Evolutionary conservation across 1,284 basidiomycete species (phyloP), one percentile per base, ranked within the genome.

Genomic region (Cutaneotrichosporon cutaneum): DNA sequence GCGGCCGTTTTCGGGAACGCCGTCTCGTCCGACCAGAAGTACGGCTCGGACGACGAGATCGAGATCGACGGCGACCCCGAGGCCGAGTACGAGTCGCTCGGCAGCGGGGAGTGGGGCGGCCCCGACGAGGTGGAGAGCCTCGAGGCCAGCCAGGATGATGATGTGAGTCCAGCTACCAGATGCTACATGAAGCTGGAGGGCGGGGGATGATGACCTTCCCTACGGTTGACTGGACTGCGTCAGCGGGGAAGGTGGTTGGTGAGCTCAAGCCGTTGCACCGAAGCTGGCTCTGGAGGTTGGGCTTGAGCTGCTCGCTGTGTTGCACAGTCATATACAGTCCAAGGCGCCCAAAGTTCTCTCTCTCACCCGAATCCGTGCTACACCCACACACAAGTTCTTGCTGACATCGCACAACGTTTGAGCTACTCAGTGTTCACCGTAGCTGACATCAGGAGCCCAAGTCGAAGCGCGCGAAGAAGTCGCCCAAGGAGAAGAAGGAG

Each of bases 31-130:
- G 60, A 58, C 30, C 44, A 47, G 21, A 35, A 21, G 21, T 21
- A 56, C 54, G 59, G 90, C 71, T 87, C 89, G 22, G 68, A 75
- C 54, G 78, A 83, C 54, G 54, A 60, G 26, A 22, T 26, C 27
- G 45, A 66, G 3, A 61, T 68, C 47, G 58, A 59, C 3, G 63
- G 64, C 22, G 66, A 66, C 22, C 51, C 56, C 11, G 57, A 54
- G 10, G 61, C 58, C 21, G 36, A 56, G 26, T 67, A 36, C 35
- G 35, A 36, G 10, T 36, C 35, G 35, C 44, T 66, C 22, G 63
- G 67, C 26, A 67, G 73, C 48, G 56, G 65, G 2, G 67, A 68
- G 39, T 67, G 68, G 30, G 68, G 13, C 50, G 16, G 44, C 2
- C 1, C 68, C 9, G 61, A 68, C 48, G 62, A 63, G 5, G 61